Evolutionary conservation across 768 basidiomycete genomes (phyloP), one percentile per base, ranked within the genome.

Genomic region (Kwoniella dendrophila): DNA sequence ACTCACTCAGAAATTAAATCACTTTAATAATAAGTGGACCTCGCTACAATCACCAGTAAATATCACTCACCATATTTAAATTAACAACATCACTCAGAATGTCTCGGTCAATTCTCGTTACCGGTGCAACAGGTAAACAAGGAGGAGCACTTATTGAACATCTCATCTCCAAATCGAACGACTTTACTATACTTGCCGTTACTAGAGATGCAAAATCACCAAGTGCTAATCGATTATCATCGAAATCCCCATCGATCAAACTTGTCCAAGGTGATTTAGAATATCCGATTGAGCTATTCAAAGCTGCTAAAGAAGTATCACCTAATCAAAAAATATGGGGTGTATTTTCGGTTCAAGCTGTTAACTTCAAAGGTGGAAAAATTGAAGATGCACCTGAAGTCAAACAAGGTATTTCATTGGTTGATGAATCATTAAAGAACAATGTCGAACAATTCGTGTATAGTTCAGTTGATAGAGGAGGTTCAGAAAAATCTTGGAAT

Each of bases 391-490:
- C 30, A 10, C 22, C 43, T 2, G 55, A 56, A 22, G 55, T 56
- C 27, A 56, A 47, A 34, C 60, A 62, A 34, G 60, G 60, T 26
- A 62, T 34, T 16, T 27, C 50, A 18, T 18, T 62, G 6, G 49
- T 62, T 45, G 60, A 62, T 22, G 32, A 53, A 20, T 40, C 43
- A 20, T 7, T 62, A 30, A 45, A 53, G 5, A 20, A 52, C 1
- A 26, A 53, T 7, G 60, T 62, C 2, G 32, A 34, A 26, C 24
- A 30, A 4, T 54, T 62, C 18, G 60, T 62, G 1, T 62, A 62
- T 20, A 62, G 49, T 24, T 62, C 60, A 36, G 60, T 62, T 1
- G 60, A 62, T 11, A 30, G 60, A 36, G 60, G 60, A 10, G 60
- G 60, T 4, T 41, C 53, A 26, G 40, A 54, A 7, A 32, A 45